Conservation (phyloP, 2,329 filamentous ascomycete genomes). For the Fusarium agapanthi region DNA sequence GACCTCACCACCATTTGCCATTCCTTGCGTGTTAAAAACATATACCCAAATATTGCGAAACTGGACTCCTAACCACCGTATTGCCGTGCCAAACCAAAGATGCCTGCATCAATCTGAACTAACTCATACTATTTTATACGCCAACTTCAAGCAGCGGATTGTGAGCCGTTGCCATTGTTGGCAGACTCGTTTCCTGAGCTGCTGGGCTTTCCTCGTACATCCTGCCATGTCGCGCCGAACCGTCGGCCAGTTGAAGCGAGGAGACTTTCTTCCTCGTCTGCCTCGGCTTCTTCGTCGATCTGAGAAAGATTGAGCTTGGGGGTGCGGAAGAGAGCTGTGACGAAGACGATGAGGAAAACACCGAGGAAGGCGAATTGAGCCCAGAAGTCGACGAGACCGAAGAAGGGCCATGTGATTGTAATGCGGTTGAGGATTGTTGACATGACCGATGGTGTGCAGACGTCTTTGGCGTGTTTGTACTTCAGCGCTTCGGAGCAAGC, state of each 20-base stretch:
- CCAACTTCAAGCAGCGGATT: slow-evolving; percentile 25
- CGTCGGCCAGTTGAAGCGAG: slow-evolving; percentile 83
- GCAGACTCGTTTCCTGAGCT: slow-evolving; percentile 23
- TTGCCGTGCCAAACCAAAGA: slow-evolving; percentile 3
- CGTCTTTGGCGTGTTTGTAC: slow-evolving; percentile 74
- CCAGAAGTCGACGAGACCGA: slow-evolving; percentile 94
- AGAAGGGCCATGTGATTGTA: slow-evolving; percentile 93
- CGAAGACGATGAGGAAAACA: slow-evolving; percentile 83
- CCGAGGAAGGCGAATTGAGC: slow-evolving; percentile 91
- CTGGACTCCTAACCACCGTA: slow-evolving; percentile 15
- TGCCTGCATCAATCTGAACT: slow-evolving; percentile 6
- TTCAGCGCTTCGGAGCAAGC: slow-evolving; percentile 82
- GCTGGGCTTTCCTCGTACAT: slow-evolving; percentile 70
- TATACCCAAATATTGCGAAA: slow-evolving; percentile 20
- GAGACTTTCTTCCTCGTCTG: slow-evolving; percentile 92
- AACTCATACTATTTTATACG: not conserved
- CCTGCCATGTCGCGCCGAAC: slow-evolving; percentile 88
- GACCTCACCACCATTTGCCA: slow-evolving; percentile 12
- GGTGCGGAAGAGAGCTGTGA: slow-evolving; percentile 81
- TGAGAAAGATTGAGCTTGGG: slow-evolving; percentile 80
- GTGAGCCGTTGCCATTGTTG: slow-evolving; percentile 31
- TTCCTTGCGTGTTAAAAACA: slow-evolving; percentile 12
- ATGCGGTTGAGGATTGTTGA: slow-evolving; percentile 94
- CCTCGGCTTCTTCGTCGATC: slow-evolving; percentile 88
- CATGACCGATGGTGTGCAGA: slow-evolving; percentile 91